These are phyloP conservation scores for Nepenthes gracilis DNA, from an alignment of 148 eudicot genomes.

Conservation along the genomic window DNA sequence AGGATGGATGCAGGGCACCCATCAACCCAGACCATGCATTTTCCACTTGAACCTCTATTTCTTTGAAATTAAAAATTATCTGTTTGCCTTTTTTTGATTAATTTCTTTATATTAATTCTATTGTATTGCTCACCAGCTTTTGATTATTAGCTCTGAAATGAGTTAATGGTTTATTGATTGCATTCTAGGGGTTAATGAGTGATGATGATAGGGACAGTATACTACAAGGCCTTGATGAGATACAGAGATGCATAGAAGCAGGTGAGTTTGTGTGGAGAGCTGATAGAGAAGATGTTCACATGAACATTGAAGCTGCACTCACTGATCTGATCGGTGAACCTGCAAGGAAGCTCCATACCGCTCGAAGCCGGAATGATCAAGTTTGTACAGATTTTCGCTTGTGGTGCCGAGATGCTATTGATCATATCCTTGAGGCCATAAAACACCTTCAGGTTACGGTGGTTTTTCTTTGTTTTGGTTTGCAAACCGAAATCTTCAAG, in stretches of 20 bases:
- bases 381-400: constrained; percentile 88
- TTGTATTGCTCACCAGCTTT: too few relatives aligned
- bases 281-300: constrained; percentile 98
- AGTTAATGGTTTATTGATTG: constrained; percentile 2
- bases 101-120: too few relatives aligned
- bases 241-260: constrained; percentile 61
- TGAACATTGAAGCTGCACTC: constrained; percentile 98
- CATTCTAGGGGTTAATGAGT: constrained; percentile 59
- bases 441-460: constrained; percentile 63
- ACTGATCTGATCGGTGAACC: constrained; percentile 97
- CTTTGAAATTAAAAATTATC: too few relatives aligned
- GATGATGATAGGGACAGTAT: constrained; percentile 56
- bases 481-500: too few relatives aligned
- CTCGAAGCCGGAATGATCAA: constrained; percentile 98
- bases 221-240: constrained; percentile 59
- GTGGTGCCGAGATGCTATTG: constrained; percentile 96
- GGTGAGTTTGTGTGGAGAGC: constrained; percentile 91
- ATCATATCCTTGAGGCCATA: constrained; percentile 35
- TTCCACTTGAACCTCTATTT: too few relatives aligned
- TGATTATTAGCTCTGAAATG: too few relatives aligned
- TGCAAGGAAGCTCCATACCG: constrained; percentile 99
- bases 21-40: too few relatives aligned
- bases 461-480: constrained; percentile 1
- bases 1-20: too few relatives aligned
- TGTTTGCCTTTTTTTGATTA: too few relatives aligned